Conservation (phyloP, 2,329 filamentous ascomycete species). For the Fusarium incarnatum region DNA sequence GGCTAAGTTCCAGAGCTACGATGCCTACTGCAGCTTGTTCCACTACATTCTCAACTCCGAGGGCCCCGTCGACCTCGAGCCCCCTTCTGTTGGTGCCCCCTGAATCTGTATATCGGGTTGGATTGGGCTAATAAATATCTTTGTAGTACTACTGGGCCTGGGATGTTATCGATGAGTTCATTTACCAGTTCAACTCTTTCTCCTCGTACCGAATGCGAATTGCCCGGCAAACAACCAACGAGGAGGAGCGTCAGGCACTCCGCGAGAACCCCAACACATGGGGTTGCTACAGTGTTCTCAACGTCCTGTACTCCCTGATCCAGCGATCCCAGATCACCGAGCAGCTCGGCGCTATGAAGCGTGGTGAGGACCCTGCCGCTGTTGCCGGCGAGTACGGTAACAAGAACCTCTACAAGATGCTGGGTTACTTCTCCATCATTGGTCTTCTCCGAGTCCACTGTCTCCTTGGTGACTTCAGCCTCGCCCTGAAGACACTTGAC, state of each 20-base stretch:
- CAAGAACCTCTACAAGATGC: constrained; percentile 95
- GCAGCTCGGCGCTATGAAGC: constrained; percentile 94
- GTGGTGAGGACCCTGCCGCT: constrained; percentile 86
- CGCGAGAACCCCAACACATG: constrained; percentile 98
- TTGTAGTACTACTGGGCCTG: constrained; percentile 97
- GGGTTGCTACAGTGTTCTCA: constrained; percentile 99
- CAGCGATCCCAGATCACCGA: constrained; percentile 98
- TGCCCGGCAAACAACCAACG: constrained; percentile 83
- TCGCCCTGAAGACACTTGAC: constrained; percentile 98
- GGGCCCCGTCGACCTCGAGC: constrained; percentile 96
- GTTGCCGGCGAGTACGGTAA: constrained; percentile 96
- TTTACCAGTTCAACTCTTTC: constrained; percentile 99
- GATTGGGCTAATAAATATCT: constrained; percentile 35
- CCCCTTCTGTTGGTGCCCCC: constrained; percentile 81
- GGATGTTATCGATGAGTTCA: constrained; percentile 99
- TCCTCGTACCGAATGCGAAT: constrained; percentile 95
- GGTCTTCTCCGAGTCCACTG: constrained; percentile 96
- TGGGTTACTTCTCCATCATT: constrained; percentile 99
- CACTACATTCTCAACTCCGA: constrained; percentile 99
- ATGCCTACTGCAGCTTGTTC: constrained; percentile 99
- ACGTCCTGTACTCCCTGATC: constrained; percentile 98
- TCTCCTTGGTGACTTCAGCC: constrained; percentile 95
- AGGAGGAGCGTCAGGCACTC: constrained; percentile 91
- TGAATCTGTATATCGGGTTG: constrained; percentile 20
- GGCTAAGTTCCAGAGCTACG: constrained; percentile 98